Percentiles rank a stretch among this genome's conserved stretches.
phyloP scores from a whole-genome alignment of 1,284 basidiomycete genomes.

The Boletellus deceptivus region DNA sequence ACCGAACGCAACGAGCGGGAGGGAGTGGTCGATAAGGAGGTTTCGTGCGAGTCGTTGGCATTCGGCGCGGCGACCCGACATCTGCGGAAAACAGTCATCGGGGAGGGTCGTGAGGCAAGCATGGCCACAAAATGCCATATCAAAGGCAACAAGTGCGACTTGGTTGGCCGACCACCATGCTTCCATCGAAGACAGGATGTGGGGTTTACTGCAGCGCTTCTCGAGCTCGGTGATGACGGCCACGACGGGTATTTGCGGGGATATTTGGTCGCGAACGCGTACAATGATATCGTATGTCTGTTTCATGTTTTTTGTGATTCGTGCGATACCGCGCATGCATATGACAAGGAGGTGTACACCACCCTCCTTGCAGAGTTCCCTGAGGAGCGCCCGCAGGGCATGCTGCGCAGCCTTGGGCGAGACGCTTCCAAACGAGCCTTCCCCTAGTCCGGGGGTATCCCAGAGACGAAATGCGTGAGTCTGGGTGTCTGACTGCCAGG shows the following conservation, averaged over 20 bases:
- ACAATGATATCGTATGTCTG: conserved; percentile 21
- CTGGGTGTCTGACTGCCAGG: conserved; percentile 19
- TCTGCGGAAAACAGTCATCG: conserved; percentile 20
- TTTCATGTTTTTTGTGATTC: conserved; percentile 23
- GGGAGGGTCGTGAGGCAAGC: conserved; percentile 26
- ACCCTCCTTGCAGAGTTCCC: conserved; percentile 19
- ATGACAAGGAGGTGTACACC: conserved; percentile 33
- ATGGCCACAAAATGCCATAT: conserved; percentile 20
- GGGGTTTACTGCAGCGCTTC: conserved; percentile 15
- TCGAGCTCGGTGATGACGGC: conserved; percentile 30
- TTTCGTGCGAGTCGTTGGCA: conserved; percentile 22
- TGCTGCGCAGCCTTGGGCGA: conserved; percentile 19
- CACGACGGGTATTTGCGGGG: conserved; percentile 21
- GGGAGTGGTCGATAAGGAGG: conserved; percentile 22
- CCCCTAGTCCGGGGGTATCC: conserved; percentile 31
- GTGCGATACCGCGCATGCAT: conserved; percentile 26
- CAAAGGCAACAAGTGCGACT: background rate
- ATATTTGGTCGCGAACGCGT: conserved; percentile 24
- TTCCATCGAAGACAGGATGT: conserved; percentile 23
- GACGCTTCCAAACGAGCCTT: conserved; percentile 27
- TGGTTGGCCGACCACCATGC: conserved; percentile 20
- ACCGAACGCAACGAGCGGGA: conserved; percentile 12
- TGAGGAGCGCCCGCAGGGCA: conserved; percentile 23
- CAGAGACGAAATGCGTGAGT: conserved; percentile 24
- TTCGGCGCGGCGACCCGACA: conserved; percentile 15